phyloP scores from a whole-genome alignment of 306 rosid species.

The Malus asiatica region DNA sequence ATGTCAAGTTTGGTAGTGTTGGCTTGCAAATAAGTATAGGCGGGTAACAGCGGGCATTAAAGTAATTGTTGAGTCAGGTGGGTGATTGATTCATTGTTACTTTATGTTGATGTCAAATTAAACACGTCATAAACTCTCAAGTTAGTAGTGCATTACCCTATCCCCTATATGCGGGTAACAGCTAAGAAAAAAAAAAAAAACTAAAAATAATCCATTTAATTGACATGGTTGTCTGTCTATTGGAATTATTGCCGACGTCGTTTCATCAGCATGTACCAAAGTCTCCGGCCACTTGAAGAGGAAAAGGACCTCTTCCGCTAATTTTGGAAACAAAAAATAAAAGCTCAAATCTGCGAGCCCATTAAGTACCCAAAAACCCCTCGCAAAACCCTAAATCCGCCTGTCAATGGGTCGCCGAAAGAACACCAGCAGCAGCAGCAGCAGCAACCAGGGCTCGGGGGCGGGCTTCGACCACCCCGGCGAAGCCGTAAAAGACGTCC shows the following conservation, averaged over 20 bases:
- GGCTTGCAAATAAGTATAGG: too few species aligned
- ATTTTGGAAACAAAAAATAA: background rate
- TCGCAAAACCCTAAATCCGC: background rate
- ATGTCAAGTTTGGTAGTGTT: too few species aligned
- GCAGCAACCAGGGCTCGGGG: constrained; percentile 19
- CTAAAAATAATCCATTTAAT: too few species aligned
- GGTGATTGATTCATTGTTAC: too few species aligned
- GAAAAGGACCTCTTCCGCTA: background rate
- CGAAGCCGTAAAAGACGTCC: constrained; percentile 44
- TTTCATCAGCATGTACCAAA: background rate
- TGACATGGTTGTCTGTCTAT: too few species aligned
- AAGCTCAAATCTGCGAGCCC: background rate
- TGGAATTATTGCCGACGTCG: background rate
- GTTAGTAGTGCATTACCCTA: too few species aligned
- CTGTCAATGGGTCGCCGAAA: constrained; percentile 61
- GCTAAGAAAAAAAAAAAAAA: too few species aligned
- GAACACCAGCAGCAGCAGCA: constrained; percentile 4
- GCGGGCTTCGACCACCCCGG: constrained; percentile 8
- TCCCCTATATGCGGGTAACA: too few species aligned
- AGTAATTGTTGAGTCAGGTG: too few species aligned
- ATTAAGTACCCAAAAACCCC: background rate
- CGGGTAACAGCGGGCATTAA: too few species aligned
- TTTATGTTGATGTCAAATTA: too few species aligned
- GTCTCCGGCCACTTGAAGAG: background rate
- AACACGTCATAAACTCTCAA: too few species aligned